These are phyloP conservation scores for Neonectria hederae DNA, from an alignment of 2,329 filamentous ascomycete species.

Conservation along the genomic window DNA sequence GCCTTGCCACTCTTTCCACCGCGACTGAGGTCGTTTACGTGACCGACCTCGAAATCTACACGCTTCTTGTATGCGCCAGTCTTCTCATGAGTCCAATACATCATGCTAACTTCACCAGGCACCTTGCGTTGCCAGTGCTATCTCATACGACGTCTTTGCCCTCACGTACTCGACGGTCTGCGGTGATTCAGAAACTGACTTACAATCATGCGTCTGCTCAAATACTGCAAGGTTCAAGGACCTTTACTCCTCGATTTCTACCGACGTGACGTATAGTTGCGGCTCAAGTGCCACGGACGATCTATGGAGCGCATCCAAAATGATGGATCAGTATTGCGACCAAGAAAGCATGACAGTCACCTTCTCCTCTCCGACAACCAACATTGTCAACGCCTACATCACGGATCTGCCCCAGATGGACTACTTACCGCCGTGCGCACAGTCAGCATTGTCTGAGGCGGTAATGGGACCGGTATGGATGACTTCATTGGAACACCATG, in stretches of 20 bases:
- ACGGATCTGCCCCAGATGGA: conserved; percentile 57
- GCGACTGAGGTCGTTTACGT: conserved; percentile 52
- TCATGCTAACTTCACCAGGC: conserved; percentile 49
- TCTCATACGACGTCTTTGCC: conserved; percentile 55
- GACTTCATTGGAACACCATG: not conserved
- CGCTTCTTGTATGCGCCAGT: conserved; percentile 48
- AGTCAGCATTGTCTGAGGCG: conserved; percentile 43
- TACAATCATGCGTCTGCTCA: conserved; percentile 64
- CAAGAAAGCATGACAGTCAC: conserved; percentile 48
- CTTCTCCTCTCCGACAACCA: conserved; percentile 54
- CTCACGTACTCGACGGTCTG: conserved; percentile 54
- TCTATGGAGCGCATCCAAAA: conserved; percentile 55
- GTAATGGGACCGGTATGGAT: conserved; percentile 43
- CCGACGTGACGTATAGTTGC: conserved; percentile 54
- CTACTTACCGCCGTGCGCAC: conserved; percentile 53
- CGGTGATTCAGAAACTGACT: conserved; percentile 52
- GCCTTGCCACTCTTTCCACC: conserved; percentile 16
- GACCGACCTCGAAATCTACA: conserved; percentile 56
- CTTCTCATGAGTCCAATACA: too few relatives aligned
- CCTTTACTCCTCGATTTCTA: conserved; percentile 51
- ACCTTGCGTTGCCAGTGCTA: conserved; percentile 58
- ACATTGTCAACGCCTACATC: conserved; percentile 57
- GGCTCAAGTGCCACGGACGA: conserved; percentile 59
- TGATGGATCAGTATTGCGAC: conserved; percentile 60
- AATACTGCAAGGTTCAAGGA: conserved; percentile 54